Evolutionary conservation across 345 rosid species (phyloP).

Genomic region (Hevea brasiliensis): DNA sequence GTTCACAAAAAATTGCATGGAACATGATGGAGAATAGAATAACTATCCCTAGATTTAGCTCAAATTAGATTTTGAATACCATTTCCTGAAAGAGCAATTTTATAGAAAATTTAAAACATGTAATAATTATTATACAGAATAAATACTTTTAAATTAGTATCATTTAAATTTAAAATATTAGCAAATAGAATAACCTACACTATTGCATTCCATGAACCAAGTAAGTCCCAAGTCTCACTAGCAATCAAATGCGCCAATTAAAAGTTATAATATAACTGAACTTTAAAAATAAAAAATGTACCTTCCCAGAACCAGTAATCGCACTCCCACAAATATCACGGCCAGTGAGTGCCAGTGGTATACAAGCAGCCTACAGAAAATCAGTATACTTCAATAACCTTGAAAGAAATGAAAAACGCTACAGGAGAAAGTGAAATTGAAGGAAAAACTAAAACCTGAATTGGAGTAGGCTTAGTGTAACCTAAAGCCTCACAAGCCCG

Average conservation of each 20-base stretch:
- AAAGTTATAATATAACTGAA: background rate
- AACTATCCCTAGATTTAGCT: too few species aligned
- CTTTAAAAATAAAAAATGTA: constrained; percentile 15
- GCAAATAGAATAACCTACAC: too few species aligned
- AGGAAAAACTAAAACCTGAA: constrained; percentile 53
- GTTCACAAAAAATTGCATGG: too few species aligned
- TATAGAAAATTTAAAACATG: too few species aligned
- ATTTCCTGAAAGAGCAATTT: too few species aligned
- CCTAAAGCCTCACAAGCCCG: constrained; percentile 92
- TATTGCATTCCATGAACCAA: too few species aligned
- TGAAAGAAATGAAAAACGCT: background rate
- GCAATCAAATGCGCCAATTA: background rate
- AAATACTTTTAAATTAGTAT: too few species aligned
- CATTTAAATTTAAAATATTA: too few species aligned
- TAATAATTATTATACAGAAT: too few species aligned
- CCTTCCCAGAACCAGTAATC: constrained; percentile 98
- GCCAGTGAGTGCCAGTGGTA: constrained; percentile 82
- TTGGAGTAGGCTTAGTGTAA: constrained; percentile 86
- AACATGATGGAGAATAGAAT: too few species aligned
- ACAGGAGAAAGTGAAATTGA: background rate
- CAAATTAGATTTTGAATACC: too few species aligned
- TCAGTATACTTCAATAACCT: background rate
- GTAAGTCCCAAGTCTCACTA: too few species aligned
- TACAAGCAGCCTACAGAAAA: constrained; percentile 73
- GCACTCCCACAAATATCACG: constrained; percentile 99